Conservation (phyloP, 805 yeast species). For the Schwanniomyces vanrijiae region DNA sequence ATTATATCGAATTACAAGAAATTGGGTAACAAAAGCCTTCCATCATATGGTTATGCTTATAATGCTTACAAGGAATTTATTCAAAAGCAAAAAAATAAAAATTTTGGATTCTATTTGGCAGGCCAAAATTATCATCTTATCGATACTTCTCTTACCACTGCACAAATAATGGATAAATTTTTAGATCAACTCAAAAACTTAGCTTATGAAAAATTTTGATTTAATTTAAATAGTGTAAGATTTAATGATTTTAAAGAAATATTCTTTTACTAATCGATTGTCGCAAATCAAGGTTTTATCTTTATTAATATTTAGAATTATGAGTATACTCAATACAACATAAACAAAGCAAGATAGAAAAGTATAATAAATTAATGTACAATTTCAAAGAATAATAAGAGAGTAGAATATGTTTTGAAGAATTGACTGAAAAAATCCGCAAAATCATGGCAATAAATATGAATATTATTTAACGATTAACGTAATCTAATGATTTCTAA, state of each 20-base stretch:
- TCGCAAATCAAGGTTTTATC: too few relatives aligned
- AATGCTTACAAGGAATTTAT: conserved; percentile 28
- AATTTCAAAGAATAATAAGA: too few relatives aligned
- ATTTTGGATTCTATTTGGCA: conserved; percentile 31
- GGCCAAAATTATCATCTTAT: conserved; percentile 32
- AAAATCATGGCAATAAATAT: too few relatives aligned
- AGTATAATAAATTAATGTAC: too few relatives aligned
- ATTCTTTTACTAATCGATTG: too few relatives aligned
- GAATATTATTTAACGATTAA: too few relatives aligned
- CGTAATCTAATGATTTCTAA: too few relatives aligned
- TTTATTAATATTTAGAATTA: too few relatives aligned
- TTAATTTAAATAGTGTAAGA: neutral
- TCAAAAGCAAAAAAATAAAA: conserved; percentile 8
- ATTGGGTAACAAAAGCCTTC: conserved; percentile 16
- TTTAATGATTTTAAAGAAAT: neutral
- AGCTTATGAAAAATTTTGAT: neutral
- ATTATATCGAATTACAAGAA: conserved; percentile 13
- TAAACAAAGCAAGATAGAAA: too few relatives aligned
- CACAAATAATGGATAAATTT: conserved; percentile 26
- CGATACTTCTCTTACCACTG: conserved; percentile 15
- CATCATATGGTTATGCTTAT: conserved; percentile 36
- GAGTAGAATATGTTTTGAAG: too few relatives aligned
- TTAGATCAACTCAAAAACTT: conserved; percentile 9
- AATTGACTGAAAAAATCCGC: too few relatives aligned
- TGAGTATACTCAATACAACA: too few relatives aligned